Conservation (phyloP, 78 protist genomes). For the Chrysochromulina parva region DNA sequence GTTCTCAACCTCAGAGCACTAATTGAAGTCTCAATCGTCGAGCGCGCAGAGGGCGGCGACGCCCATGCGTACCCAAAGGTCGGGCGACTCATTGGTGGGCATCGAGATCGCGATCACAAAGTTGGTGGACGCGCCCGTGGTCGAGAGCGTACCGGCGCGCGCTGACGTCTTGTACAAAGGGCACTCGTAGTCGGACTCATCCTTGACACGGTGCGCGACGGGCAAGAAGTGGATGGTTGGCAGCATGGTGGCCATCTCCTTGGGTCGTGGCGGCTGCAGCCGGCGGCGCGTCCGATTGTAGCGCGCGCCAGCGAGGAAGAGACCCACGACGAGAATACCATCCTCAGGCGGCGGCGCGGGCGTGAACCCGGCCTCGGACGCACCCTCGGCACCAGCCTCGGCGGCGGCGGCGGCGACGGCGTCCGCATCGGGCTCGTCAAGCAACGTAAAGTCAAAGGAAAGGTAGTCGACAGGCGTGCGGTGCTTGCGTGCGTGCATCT, state of each 20-base stretch:
- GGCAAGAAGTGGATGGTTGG: constrained; percentile 50
- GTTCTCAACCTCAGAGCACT: no score
- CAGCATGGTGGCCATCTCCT: constrained; percentile 53
- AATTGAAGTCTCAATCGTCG: constrained; percentile 17
- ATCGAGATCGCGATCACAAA: constrained; percentile 54
- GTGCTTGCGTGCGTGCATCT: constrained; percentile 63
- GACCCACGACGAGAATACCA: constrained; percentile 74
- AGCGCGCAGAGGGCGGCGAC: constrained; percentile 63
- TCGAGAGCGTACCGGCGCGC: constrained; percentile 74
- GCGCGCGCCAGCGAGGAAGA: constrained; percentile 57
- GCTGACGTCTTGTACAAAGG: constrained; percentile 74
- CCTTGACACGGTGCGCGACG: neutral
- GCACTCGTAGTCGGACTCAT: constrained; percentile 48
- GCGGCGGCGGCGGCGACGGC: no score
- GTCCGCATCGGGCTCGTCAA: neutral
- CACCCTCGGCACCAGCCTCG: no score
- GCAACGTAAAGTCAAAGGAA: constrained; percentile 14
- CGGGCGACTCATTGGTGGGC: neutral
- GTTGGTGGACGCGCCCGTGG: constrained; percentile 82
- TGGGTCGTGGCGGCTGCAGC: constrained; percentile 74
- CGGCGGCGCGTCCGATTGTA: constrained; percentile 47
- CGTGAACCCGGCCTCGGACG: constrained; percentile 1
- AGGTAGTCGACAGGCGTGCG: constrained; percentile 60
- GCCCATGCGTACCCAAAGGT: constrained; percentile 72
- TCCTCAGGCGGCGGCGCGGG: constrained; percentile 32